Base-by-base conservation (phyloP, 805 yeast species). In the Saccharomycopsis fibuligera region DNA sequence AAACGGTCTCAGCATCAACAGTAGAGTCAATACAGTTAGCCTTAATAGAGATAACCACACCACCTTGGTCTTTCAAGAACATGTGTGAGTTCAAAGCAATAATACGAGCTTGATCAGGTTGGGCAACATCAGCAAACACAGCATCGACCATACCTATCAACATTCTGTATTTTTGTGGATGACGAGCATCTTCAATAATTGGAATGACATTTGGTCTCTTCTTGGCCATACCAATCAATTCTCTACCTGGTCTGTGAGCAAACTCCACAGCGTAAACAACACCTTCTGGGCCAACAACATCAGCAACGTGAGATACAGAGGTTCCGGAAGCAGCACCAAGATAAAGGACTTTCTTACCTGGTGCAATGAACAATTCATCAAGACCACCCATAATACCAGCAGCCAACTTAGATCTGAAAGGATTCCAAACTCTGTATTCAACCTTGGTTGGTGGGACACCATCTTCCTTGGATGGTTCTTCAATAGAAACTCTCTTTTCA, bases 341-440 rank as follows among this genome's bases (percentile, higher is more conserved):
- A 71, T 93, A 93, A 56, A 93, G 76, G 47, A 93, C 98, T 76
- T 93, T 93, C 75, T 86, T 88, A 66, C 99, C 99, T 64, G 99
- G 99, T 50, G 86, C 95, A 71, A 93, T 86, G 76, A 89, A 95
- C 61, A 93, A 73, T 74, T 93, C 97, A 68, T 91, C 99, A 60
- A 93, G 74, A 85, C 99, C 99, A 74, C 99, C 99, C 88, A 93
- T 86, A 60, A 93, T 87, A 86, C 99, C 99, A 56, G 99, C 99
- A 68, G 99, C 99, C 75, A 93, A 77, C 80, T 93, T 93, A 53
- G 98, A 91, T 83, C 99, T 86, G 86, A 93, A 93, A 56, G 99
- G 99, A 74, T 93, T 93, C 99, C 99, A 93, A 60, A 93, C 99
- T 80, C 99, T 90, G 83, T 93, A 93, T 76, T 93, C 99, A 54